These are phyloP conservation scores for Verticillium nonalfalfae DNA, from an alignment of 2,329 filamentous ascomycete genomes.

Conservation along the genomic window DNA sequence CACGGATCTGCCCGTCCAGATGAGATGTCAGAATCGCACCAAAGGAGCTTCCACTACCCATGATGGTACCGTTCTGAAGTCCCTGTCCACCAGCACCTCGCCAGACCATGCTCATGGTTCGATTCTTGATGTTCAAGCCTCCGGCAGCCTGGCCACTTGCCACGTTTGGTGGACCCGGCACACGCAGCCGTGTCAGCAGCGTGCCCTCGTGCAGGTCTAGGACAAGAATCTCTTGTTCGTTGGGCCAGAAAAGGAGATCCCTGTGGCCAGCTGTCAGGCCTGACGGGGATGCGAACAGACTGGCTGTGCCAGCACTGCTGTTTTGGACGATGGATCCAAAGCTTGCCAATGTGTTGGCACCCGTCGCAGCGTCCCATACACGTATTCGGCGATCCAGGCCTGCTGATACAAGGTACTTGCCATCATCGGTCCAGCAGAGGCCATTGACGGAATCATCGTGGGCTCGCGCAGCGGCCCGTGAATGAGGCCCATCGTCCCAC, in stretches of 20 bases:
- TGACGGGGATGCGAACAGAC: conserved; percentile 58
- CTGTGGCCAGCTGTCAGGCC: conserved; percentile 47
- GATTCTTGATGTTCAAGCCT: conserved; percentile 54
- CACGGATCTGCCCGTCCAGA: conserved; percentile 74
- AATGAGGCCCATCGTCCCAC: conserved; percentile 21
- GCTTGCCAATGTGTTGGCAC: conserved; percentile 80
- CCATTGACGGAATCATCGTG: conserved; percentile 82
- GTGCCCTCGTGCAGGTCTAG: conserved; percentile 75
- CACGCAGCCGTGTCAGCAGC: conserved; percentile 63
- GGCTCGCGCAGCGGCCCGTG: conserved; percentile 53
- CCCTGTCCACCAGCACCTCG: conserved; percentile 54
- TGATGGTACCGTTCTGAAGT: conserved; percentile 50
- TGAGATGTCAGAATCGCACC: conserved; percentile 72
- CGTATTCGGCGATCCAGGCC: conserved; percentile 80
- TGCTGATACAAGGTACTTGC: conserved; percentile 67
- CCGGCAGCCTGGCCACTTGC: conserved; percentile 31
- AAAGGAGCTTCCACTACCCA: conserved; percentile 45
- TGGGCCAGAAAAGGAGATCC: conserved; percentile 74
- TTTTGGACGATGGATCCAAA: conserved; percentile 83
- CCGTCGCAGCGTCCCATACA: conserved; percentile 77
- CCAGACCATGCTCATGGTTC: conserved; percentile 75
- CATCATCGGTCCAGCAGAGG: conserved; percentile 77
- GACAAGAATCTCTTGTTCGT: conserved; percentile 71
- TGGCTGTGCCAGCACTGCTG: conserved; percentile 53
- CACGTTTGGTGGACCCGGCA: conserved; percentile 46